A percentile compares a stretch with the other conserved stretches of the same genome.
Conservation (phyloP, 176 grass and related monocot genomes). For the Oryza punctata region DNA sequence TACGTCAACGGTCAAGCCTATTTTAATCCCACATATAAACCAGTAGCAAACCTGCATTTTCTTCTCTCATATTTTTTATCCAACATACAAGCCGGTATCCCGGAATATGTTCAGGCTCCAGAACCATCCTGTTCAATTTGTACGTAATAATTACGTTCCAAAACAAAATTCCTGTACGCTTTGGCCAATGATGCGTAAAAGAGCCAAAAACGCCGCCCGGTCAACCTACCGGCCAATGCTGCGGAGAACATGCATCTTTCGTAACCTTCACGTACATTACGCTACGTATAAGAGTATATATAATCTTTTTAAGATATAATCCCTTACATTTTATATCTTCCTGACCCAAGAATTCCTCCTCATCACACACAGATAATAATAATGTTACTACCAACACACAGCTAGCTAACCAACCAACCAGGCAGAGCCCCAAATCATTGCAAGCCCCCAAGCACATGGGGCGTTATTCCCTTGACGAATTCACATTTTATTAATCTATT, state of each 20-base stretch:
- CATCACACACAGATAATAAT: slow-evolving; percentile 11
- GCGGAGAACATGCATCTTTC: slow-evolving; percentile 33
- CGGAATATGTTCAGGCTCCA: not conserved
- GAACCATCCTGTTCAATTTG: not conserved
- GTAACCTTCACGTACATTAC: slow-evolving; percentile 41
- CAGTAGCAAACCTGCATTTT: not conserved
- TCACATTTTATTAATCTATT: not conserved
- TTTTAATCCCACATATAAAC: not conserved
- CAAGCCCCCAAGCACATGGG: slow-evolving; percentile 27
- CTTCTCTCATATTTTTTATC: not conserved
- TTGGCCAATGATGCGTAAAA: not conserved
- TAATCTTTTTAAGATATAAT: too few relatives aligned
- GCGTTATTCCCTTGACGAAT: not conserved
- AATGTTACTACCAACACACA: not conserved
- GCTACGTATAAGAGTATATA: not conserved
- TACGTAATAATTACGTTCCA: not conserved
- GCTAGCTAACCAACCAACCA: not conserved
- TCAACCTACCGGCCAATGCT: slow-evolving; percentile 35
- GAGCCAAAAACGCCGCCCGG: not conserved
- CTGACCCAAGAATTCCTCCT: slow-evolving; percentile 28
- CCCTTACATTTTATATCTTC: not conserved
- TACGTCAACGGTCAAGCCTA: too few relatives aligned
- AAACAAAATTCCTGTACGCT: not conserved
- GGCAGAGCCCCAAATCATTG: slow-evolving; percentile 34
- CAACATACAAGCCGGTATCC: not conserved